Conservation (phyloP, 2,329 filamentous ascomycete species). For the Byssoonygena ceratinophila region DNA sequence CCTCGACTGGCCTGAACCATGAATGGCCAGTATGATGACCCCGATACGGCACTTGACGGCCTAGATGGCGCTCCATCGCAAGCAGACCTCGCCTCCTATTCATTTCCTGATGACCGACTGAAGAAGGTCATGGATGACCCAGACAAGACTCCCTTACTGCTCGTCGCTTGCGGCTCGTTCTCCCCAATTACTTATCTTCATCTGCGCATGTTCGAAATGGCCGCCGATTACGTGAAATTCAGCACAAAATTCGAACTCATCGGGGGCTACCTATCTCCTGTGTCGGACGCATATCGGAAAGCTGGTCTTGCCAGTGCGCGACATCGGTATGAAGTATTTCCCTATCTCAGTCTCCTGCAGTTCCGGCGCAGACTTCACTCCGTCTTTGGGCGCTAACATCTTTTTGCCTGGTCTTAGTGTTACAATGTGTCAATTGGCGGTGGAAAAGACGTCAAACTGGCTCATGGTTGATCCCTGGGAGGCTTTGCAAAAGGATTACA, state of each 20-base stretch:
- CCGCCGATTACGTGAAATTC: slow-evolving; percentile 65
- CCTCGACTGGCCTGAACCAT: background rate
- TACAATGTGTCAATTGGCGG: slow-evolving; percentile 77
- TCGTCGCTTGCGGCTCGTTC: slow-evolving; percentile 50
- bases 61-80: background rate
- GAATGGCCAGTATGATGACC: slow-evolving; percentile 8
- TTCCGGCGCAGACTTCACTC: background rate
- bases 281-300: slow-evolving; percentile 68
- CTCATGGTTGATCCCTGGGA: slow-evolving; percentile 86
- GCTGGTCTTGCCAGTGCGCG: slow-evolving; percentile 62
- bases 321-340: slow-evolving; percentile 44
- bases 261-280: slow-evolving; percentile 74
- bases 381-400: background rate
- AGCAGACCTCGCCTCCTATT: slow-evolving; percentile 31
- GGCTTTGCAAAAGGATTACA: slow-evolving; percentile 71
- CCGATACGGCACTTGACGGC: slow-evolving; percentile 5
- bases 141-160: slow-evolving; percentile 38
- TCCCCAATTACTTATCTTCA: slow-evolving; percentile 61
- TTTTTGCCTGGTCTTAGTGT: slow-evolving; percentile 38
- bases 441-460: slow-evolving; percentile 61
- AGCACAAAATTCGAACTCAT: slow-evolving; percentile 72
- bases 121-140: slow-evolving; percentile 40
- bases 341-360: too few relatives aligned
- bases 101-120: slow-evolving; percentile 37
- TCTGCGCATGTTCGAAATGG: slow-evolving; percentile 81